phyloP scores from a whole-genome alignment of 805 yeast genomes.

The Candida berthetii region DNA sequence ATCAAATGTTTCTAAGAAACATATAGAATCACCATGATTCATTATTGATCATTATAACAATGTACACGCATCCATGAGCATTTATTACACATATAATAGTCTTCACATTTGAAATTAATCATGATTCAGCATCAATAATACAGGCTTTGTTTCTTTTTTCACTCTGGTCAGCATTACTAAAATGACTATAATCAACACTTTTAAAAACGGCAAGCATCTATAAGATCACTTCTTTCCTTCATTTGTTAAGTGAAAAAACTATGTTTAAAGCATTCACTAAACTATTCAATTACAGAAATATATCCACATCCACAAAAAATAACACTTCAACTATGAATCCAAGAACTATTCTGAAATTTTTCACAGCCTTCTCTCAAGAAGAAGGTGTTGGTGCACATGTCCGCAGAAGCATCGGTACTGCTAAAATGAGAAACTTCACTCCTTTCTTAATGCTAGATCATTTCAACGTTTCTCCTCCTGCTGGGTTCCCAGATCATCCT shows the following conservation, averaged over 20 bases:
- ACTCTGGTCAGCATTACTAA: neutral
- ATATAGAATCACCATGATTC: no score
- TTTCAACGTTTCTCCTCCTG: slow-evolving; percentile 54
- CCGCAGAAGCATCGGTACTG: slow-evolving; percentile 72
- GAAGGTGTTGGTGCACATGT: slow-evolving; percentile 91
- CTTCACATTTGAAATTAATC: no score
- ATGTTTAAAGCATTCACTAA: neutral
- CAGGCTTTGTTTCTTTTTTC: neutral
- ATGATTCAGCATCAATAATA: neutral
- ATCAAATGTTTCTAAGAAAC: no score
- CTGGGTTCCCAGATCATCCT: slow-evolving; percentile 82
- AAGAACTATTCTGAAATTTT: slow-evolving; percentile 44
- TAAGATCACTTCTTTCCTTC: no score
- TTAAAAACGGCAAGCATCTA: neutral
- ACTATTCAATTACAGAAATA: neutral
- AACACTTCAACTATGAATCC: slow-evolving; percentile 10
- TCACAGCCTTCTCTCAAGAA: slow-evolving; percentile 60
- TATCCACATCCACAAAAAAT: neutral
- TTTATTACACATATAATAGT: no score
- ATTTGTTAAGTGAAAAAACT: no score
- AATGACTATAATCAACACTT: neutral
- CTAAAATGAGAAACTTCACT: slow-evolving; percentile 62
- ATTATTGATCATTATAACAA: no score
- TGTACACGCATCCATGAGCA: no score
- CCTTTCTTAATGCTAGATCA: slow-evolving; percentile 84